Evolutionary conservation across 2,329 filamentous ascomycete genomes (phyloP), one percentile per base, ranked within the genome.

Genomic region (Penicillium sp.): DNA sequence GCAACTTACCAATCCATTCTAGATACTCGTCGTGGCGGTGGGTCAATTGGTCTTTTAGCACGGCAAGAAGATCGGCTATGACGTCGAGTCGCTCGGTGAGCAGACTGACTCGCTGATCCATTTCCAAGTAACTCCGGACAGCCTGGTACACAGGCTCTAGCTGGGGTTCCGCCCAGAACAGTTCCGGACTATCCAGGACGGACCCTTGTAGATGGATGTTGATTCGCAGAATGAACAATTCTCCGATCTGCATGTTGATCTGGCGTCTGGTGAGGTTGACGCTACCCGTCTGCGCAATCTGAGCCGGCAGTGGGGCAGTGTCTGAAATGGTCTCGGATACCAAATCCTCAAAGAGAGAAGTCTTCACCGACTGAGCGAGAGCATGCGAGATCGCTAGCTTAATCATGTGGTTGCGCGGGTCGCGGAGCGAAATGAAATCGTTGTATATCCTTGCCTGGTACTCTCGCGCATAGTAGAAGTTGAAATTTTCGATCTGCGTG

Each of bases 361-460:
- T 98, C 80, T 98, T 97, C 60, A 97, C 93, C 50, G 87, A 94
- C 67, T 98, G 93, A 0, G 91, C 87, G 33, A 98, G 74, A 2
- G 93, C 93, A 70, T 98, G 93, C 11, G 88, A 94, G 61, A 97
- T 97, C 40, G 91, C 89, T 25, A 97, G 75, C 71, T 97, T 97
- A 53, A 86, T 94, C 93, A 97, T 97, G 71, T 97, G 94, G 67
- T 94, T 95, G 59, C 83, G 83, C 69, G 94, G 95, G 58, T 97
- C 91, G 33, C 90, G 79, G 45, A 98, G 70, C 2, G 87, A 93
- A 67, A 98, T 98, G 58, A 98, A 98, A 68, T 98, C 93, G 68
- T 98, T 98, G 77, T 98, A 98, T 65, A 98, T 98, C 36, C 93
- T 84, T 15, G 93, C 88, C 69, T 98, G 94, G 64, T 98, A 98